Conservation (phyloP, 176 grass and related monocot genomes). For the Dactylis glomerata region DNA sequence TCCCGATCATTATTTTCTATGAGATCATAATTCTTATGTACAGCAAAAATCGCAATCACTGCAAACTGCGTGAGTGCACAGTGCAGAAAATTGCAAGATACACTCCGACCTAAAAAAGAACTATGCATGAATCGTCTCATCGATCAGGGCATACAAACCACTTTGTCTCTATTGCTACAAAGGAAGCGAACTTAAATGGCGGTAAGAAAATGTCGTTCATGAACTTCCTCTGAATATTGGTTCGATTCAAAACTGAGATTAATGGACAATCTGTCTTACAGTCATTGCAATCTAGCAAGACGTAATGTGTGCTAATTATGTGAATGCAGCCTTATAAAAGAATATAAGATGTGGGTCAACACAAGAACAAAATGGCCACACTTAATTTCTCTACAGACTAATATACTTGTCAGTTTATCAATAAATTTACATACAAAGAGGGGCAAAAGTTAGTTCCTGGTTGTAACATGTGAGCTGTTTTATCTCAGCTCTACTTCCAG, state of each 20-base stretch:
- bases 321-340: background rate
- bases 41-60: no score
- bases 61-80: no score
- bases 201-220: background rate
- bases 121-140: no score
- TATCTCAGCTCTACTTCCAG: slow-evolving; percentile 78
- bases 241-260: background rate
- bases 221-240: background rate
- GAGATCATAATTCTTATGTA: no score
- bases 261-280: background rate
- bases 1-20: no score
- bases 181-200: background rate
- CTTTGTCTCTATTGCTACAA: background rate
- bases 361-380: background rate
- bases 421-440: slow-evolving; percentile 28
- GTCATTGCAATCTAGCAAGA: background rate
- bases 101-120: no score
- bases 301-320: background rate
- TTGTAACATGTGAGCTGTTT: background rate
- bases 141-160: background rate
- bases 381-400: background rate
- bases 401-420: background rate
- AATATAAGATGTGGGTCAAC: background rate
- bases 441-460: slow-evolving; percentile 14
- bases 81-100: no score